Base-by-base conservation (phyloP, 371 early-diverging fungal species). In the Apophysomyces elegans region DNA sequence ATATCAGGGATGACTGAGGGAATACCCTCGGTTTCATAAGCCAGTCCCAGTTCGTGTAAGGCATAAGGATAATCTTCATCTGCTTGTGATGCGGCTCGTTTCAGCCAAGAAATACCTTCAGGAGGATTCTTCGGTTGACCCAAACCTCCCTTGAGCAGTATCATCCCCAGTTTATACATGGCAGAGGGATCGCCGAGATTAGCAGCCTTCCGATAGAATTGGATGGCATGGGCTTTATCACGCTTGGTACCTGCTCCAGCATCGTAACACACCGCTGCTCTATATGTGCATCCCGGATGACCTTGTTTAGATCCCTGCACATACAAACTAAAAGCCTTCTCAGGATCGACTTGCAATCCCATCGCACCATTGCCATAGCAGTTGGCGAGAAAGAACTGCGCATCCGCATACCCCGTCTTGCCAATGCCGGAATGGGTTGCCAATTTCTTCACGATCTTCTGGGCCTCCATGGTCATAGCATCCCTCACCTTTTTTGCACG, bases 241-340 rank as follows among this genome's bases (percentile, higher is more conserved):
- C 90, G 80, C 63, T 93, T 94, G 5, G 94, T 93, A 38, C 99
- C 99, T 9, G 93, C 94, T 11, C 97, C 98, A 13, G 92, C 80
- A 68, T 99, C 99, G 74, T 96, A 95, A 78, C 97, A 98, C 8
- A 97, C 97, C 4, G 94, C 99, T 0, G 93, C 90, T 62, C 98
- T 90, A 75, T 96, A 99, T 14, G 94, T 95, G 16, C 97, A 94
- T 9, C 90, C 91, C 0, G 97, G 90, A 73, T 97, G 98, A 72
- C 85, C 89, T 64, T 93, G 93, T 73, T 98, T 97, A 12, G 95
- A 91, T 0, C 96, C 97, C 74, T 94, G 93, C 54, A 94, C 76
- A 74, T 96, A 99, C 32, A 93, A 81, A n/a, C 83, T 69, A 68
- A 97, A 98, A 1, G 98, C 98, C 69, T 91, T 91, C 67, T 93